Evolutionary conservation across 2,329 filamentous ascomycete genomes (phyloP).

Genomic region (Pseudogymnoascus sp.): DNA sequence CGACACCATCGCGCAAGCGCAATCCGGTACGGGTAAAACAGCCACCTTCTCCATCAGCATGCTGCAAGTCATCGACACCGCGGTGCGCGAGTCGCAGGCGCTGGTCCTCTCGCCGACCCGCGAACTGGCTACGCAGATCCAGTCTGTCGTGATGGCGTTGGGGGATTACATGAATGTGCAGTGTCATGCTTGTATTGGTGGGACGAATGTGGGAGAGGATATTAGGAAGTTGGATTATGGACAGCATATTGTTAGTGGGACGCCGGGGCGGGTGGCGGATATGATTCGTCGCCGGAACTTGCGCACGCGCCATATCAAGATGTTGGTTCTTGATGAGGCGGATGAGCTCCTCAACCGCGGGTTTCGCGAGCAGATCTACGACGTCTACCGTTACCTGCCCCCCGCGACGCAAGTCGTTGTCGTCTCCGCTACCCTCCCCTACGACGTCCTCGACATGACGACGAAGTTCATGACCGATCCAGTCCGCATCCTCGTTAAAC

Average conservation of each 20-base stretch:
- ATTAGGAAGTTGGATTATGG: slow-evolving; percentile 96
- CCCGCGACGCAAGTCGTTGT: slow-evolving; percentile 98
- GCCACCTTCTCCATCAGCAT: slow-evolving; percentile 95
- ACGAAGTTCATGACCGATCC: slow-evolving; percentile 99
- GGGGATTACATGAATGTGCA: slow-evolving; percentile 99
- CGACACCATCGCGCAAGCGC: slow-evolving; percentile 96
- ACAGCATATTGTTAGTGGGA: slow-evolving; percentile 95
- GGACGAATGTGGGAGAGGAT: slow-evolving; percentile 95
- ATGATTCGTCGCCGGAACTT: slow-evolving; percentile 70
- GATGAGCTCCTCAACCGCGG: slow-evolving; percentile 82
- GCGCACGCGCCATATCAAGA: slow-evolving; percentile 67
- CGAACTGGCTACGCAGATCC: slow-evolving; percentile 95
- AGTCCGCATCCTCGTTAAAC: slow-evolving; percentile 92
- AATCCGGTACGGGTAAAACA: slow-evolving; percentile 94
- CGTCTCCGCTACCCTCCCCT: slow-evolving; percentile 89
- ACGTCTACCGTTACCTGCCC: slow-evolving; percentile 93
- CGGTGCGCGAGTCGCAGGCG: slow-evolving; percentile 85
- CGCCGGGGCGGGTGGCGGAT: slow-evolving; percentile 88
- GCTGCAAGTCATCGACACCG: slow-evolving; percentile 90
- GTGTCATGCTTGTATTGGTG: slow-evolving; percentile 96
- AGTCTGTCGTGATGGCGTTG: slow-evolving; percentile 98
- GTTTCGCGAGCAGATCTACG: slow-evolving; percentile 98
- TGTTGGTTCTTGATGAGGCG: slow-evolving; percentile 68
- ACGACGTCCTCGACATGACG: slow-evolving; percentile 98
- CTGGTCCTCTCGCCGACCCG: slow-evolving; percentile 92